These are phyloP conservation scores for Neurospora sp. DNA, from an alignment of 495 filamentous ascomycete species.

Conservation along the genomic window DNA sequence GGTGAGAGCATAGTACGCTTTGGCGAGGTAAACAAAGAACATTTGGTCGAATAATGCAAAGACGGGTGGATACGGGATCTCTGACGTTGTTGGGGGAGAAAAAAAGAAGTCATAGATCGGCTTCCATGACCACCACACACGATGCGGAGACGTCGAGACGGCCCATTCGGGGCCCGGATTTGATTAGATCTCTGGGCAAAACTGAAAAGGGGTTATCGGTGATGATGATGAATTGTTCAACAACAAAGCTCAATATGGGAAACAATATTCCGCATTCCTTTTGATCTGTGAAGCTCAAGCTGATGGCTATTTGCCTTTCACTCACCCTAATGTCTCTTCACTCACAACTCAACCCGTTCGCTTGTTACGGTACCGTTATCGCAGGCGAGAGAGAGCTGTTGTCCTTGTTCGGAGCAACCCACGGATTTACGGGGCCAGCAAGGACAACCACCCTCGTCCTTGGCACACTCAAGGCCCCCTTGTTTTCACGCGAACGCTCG, in stretches of 20 bases:
- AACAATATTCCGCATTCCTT: not conserved
- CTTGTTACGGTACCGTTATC: not conserved
- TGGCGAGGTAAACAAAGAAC: not conserved
- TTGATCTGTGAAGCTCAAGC: not conserved
- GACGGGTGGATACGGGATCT: not conserved
- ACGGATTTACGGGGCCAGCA: not conserved
- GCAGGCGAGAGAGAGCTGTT: not conserved
- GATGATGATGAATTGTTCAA: not conserved
- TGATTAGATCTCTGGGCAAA: not conserved
- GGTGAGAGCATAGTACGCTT: not conserved
- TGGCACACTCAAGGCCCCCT: not conserved
- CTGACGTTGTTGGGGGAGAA: not conserved
- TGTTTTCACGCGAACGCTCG: not conserved
- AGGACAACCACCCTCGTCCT: not conserved
- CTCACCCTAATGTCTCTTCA: not conserved
- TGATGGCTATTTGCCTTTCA: not conserved
- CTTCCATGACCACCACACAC: not conserved
- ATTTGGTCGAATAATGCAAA: not conserved
- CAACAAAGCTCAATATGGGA: not conserved
- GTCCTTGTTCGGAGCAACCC: not conserved
- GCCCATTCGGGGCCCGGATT: not conserved
- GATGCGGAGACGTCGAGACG: not conserved
- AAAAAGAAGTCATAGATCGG: not conserved
- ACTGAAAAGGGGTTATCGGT: not conserved
- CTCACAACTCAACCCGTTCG: not conserved